Evolutionary conservation across 202 grass and related monocot genomes (phyloP).

Genomic region (Setaria viridis): DNA sequence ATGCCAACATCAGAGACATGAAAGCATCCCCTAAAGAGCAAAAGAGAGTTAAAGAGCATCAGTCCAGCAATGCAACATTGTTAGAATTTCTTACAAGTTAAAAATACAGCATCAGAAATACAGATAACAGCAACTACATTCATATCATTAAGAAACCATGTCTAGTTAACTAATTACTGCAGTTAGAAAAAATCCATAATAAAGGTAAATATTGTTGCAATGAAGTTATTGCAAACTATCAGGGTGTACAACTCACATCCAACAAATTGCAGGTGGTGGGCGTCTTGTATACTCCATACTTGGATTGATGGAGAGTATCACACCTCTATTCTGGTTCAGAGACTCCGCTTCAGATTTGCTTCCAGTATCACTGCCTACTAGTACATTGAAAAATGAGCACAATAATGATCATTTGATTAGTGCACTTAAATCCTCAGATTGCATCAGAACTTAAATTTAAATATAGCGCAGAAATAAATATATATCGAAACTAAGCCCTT

Average conservation of each 20-base stretch:
- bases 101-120: background rate
- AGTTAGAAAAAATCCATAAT: too few species aligned
- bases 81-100: background rate
- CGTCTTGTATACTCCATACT: constrained; percentile 2
- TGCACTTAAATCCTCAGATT: background rate
- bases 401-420: background rate
- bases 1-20: constrained; percentile 27
- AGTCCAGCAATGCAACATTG: background rate
- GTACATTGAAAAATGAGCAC: constrained; percentile 1
- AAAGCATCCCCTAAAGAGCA: constrained; percentile 58
- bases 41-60: background rate
- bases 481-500: background rate
- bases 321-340: background rate
- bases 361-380: background rate
- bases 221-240: background rate
- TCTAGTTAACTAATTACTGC: too few species aligned
- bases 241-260: constrained; percentile 4
- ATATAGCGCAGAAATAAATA: background rate
- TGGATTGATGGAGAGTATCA: background rate
- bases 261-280: background rate
- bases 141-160: too few species aligned
- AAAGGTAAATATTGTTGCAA: too few species aligned
- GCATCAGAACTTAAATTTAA: background rate
- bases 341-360: background rate
- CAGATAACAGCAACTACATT: background rate